A percentile compares a stretch with the other conserved stretches of the same genome.
Evolutionary conservation across 1,284 basidiomycete genomes (phyloP).

Genomic region (Xerocomus minutiporus): DNA sequence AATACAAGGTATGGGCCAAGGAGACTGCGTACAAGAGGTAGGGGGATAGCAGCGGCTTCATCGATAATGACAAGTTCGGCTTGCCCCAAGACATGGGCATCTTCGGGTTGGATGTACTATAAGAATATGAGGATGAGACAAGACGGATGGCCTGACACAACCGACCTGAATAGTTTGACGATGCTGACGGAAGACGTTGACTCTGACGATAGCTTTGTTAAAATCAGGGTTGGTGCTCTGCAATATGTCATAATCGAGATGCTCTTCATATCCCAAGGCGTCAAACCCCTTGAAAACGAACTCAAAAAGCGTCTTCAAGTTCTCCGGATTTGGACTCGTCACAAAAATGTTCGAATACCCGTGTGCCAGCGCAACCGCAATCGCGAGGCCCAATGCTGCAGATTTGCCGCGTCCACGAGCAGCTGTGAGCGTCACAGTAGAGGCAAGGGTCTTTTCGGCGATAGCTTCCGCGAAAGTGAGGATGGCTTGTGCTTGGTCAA

Average conservation of each 20-base stretch:
- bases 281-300: slow-evolving; percentile 98
- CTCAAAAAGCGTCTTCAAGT: slow-evolving; percentile 96
- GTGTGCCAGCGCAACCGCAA: slow-evolving; percentile 89
- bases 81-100: slow-evolving; percentile 95
- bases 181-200: slow-evolving; percentile 92
- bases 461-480: slow-evolving; percentile 92
- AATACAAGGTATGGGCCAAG: slow-evolving; percentile 98
- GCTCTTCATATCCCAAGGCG: slow-evolving; percentile 93
- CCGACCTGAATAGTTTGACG: slow-evolving; percentile 90
- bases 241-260: slow-evolving; percentile 94
- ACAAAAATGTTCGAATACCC: slow-evolving; percentile 99
- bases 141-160: background rate
- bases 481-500: slow-evolving; percentile 90
- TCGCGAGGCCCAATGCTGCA: slow-evolving; percentile 90
- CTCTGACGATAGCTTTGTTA: slow-evolving; percentile 92
- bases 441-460: slow-evolving; percentile 87
- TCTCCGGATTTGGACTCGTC: slow-evolving; percentile 96
- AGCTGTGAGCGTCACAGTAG: slow-evolving; percentile 93
- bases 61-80: slow-evolving; percentile 98
- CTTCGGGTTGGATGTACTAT: slow-evolving; percentile 96
- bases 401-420: slow-evolving; percentile 96
- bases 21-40: slow-evolving; percentile 91
- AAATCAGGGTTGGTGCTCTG: slow-evolving; percentile 94
- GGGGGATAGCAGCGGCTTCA: slow-evolving; percentile 96
- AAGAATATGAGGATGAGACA: background rate